Base-by-base conservation (phyloP, 768 basidiomycete genomes). In the Boletus bicolor region DNA sequence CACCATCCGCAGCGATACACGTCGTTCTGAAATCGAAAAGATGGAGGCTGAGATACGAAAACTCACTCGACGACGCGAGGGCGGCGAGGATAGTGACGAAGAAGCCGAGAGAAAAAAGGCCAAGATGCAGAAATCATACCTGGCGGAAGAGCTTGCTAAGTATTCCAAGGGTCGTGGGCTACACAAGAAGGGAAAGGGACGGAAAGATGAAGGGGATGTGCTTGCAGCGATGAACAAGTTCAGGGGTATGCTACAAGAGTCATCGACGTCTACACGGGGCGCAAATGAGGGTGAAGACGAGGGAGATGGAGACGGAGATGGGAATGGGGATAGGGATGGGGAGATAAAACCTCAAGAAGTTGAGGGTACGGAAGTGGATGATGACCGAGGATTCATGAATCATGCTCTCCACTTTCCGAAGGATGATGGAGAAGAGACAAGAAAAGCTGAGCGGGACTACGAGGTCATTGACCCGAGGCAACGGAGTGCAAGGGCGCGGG, bases 11-110 rank as follows among this genome's bases (percentile, higher is more conserved):
- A 93, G 88, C 50, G 77, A 78, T 35, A 72, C 80, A 11, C 87
- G 89, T 21, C 82, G 86, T 65, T 77, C 83, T 7, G 86, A 93
- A 68, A 91, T 97, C 49, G 86, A 85, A 62, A 86, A 82, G 63
- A 91, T 98, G 85, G 92, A 98, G 70, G 84, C 83, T 7, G 89
- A 93, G 44, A 89, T 98, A 53, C 86, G 91, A 26, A 87, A 82
- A 58, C 82, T 96, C 7, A 77, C 83, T 30, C 83, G 85, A 57
- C 79, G 78, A 42, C 81, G 80, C 9, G 80, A 77, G 28, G 76
- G 78, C 9, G 76, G 76, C 14, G 79, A 78, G 26, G 85, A 81
- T 42, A 88, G 88, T 62, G 88, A 87, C 34, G 87, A 91, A 43
- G 78, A 71, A 15, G 68, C 80, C 17, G 79, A 66, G 58, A 82